phyloP scores from a whole-genome alignment of 2,329 filamentous ascomycete genomes.

The Arthrobotrys sinensis region DNA sequence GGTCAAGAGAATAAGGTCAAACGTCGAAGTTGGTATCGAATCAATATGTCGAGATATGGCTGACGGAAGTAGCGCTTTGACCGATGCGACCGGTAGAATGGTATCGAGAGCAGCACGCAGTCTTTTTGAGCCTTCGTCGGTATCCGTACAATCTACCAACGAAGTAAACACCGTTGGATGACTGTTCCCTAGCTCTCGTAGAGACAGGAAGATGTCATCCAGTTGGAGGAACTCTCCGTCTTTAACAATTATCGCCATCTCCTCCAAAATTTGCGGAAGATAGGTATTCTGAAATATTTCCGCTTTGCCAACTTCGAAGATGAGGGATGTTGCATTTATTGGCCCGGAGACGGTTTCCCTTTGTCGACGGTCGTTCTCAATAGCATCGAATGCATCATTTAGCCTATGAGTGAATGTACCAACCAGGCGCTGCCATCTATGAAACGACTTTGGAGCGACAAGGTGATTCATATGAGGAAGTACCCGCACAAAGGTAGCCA shows the following conservation, averaged over 20 bases:
- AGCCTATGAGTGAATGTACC: constrained; percentile 22
- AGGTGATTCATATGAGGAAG: constrained; percentile 30
- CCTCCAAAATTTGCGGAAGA: constrained; percentile 24
- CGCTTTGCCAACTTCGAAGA: background rate
- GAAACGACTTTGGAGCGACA: constrained; percentile 25
- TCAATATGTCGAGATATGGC: constrained; percentile 19
- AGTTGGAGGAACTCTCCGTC: constrained; percentile 22
- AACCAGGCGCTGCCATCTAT: constrained; percentile 40
- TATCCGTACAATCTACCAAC: constrained; percentile 32
- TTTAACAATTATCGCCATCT: constrained; percentile 25
- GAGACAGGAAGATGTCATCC: constrained; percentile 38
- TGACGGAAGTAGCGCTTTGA: constrained; percentile 29
- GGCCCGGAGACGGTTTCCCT: background rate
- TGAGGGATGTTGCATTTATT: constrained; percentile 1
- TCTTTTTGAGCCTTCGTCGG: constrained; percentile 28
- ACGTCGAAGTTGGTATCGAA: background rate
- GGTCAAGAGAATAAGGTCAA: constrained; percentile 59
- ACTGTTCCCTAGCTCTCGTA: constrained; percentile 3
- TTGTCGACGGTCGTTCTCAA: constrained; percentile 24
- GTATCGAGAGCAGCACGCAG: constrained; percentile 25
- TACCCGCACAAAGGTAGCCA: constrained; percentile 1
- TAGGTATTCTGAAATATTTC: constrained; percentile 19
- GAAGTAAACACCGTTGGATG: background rate
- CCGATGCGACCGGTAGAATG: background rate
- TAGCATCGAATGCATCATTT: constrained; percentile 36